Conservation (phyloP, 2,329 filamentous ascomycete genomes). For the Arthrobotrys megalospora region DNA sequence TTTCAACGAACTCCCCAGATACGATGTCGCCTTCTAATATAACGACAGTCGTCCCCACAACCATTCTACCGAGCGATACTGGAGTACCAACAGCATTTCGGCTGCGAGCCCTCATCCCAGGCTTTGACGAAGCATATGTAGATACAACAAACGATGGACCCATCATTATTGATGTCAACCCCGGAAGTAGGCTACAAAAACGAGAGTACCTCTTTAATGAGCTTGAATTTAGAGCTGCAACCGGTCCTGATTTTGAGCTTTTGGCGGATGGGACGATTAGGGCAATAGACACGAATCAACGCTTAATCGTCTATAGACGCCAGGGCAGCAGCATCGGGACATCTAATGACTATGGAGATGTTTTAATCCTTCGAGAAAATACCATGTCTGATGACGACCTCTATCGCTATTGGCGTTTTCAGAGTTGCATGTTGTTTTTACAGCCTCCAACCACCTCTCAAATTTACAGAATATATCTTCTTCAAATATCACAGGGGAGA, state of each 20-base stretch:
- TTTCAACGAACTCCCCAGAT: background rate
- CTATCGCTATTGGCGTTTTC: background rate
- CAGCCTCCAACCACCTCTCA: background rate
- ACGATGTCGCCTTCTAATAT: background rate
- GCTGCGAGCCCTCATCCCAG: background rate
- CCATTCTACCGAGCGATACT: background rate
- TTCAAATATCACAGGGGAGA: background rate
- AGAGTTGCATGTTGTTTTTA: background rate
- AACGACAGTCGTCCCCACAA: background rate
- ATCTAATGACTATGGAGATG: constrained; percentile 10
- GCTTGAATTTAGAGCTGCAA: background rate
- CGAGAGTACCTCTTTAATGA: background rate
- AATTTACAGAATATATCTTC: constrained; percentile 3
- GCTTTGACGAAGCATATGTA: background rate
- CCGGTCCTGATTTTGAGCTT: background rate
- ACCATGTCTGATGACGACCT: background rate
- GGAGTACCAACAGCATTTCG: background rate
- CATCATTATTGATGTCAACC: constrained; percentile 10
- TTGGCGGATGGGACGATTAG: background rate
- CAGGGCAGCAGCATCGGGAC: background rate
- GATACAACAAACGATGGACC: constrained; percentile 1
- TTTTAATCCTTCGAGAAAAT: background rate
- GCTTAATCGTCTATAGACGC: background rate
- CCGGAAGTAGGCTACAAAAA: background rate
- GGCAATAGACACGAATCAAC: background rate